Evolutionary conservation across 345 rosid genomes (phyloP).

Genomic region (Anastatica hierochuntica): DNA sequence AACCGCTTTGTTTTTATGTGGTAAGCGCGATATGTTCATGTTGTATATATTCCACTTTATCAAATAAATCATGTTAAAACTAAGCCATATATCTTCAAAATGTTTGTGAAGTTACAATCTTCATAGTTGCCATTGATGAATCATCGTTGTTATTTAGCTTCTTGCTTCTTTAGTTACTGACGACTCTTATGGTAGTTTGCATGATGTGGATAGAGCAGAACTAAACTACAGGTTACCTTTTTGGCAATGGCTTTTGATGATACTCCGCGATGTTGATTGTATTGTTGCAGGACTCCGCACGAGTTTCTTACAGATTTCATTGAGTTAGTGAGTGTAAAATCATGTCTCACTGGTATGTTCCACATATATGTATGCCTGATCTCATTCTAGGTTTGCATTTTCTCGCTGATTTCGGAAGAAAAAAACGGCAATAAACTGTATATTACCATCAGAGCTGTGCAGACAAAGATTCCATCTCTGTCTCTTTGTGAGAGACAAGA

Average conservation of each 20-base stretch:
- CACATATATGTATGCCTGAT: too few relatives aligned
- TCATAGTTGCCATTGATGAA: neutral
- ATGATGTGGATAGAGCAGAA: neutral
- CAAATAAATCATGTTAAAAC: slow-evolving; percentile 11
- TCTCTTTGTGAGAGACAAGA: too few relatives aligned
- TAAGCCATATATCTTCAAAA: slow-evolving; percentile 1
- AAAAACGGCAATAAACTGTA: too few relatives aligned
- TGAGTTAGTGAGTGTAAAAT: too few relatives aligned
- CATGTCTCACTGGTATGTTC: too few relatives aligned
- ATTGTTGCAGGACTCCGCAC: too few relatives aligned
- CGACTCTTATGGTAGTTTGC: neutral
- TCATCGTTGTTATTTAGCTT: neutral
- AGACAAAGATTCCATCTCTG: too few relatives aligned
- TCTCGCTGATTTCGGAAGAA: too few relatives aligned
- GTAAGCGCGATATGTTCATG: slow-evolving; percentile 20
- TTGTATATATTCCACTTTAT: slow-evolving; percentile 16
- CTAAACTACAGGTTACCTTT: neutral
- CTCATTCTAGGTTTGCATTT: too few relatives aligned
- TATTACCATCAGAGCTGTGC: too few relatives aligned
- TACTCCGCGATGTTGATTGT: too few relatives aligned
- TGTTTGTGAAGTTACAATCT: slow-evolving; percentile 1
- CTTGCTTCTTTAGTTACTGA: neutral
- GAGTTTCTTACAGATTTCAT: too few relatives aligned
- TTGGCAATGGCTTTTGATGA: neutral
- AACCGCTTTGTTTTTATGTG: slow-evolving; percentile 10